Percentiles rank a stretch among this genome's conserved stretches.
Evolutionary conservation across 306 rosid genomes (phyloP).

Genomic region (Prunus fruticosa): DNA sequence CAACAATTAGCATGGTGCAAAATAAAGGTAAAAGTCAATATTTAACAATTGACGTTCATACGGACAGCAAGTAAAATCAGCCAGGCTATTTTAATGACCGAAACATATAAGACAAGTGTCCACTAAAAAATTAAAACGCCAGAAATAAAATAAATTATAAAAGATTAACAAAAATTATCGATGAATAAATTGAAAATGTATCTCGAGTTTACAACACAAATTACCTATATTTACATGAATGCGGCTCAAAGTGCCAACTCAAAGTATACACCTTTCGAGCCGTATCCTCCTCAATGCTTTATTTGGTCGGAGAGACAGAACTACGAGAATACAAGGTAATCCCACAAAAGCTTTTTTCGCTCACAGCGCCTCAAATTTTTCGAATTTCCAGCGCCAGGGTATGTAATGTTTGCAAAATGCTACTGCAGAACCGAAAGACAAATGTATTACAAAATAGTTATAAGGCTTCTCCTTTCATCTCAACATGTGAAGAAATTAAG

Average conservation of each 20-base stretch:
- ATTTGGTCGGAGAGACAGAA: slow-evolving; percentile 40
- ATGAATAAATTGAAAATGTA: slow-evolving; percentile 51
- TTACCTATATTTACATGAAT: slow-evolving; percentile 68
- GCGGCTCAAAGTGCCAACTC: slow-evolving; percentile 39
- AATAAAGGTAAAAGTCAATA: background rate
- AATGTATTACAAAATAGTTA: background rate
- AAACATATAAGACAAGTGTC: background rate
- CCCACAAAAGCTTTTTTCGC: slow-evolving; percentile 22
- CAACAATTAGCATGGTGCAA: no score
- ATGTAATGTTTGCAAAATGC: slow-evolving; percentile 38
- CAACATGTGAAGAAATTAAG: no score
- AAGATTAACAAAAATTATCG: slow-evolving; percentile 36
- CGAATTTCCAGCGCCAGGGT: slow-evolving; percentile 25
- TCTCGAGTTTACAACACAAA: slow-evolving; percentile 46
- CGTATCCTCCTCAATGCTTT: slow-evolving; percentile 36
- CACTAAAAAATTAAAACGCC: background rate
- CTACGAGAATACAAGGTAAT: slow-evolving; percentile 34
- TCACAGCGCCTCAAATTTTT: slow-evolving; percentile 25
- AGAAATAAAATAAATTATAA: background rate
- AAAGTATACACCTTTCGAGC: slow-evolving; percentile 44
- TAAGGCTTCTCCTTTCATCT: background rate
- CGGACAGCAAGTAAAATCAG: background rate
- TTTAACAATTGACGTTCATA: background rate
- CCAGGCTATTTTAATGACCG: background rate
- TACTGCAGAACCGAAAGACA: slow-evolving; percentile 28